A percentile compares a stretch with the other conserved stretches of the same genome.
These are phyloP conservation scores for Excoecaria agallocha DNA, from an alignment of 345 rosid species.

Conservation along the genomic window DNA sequence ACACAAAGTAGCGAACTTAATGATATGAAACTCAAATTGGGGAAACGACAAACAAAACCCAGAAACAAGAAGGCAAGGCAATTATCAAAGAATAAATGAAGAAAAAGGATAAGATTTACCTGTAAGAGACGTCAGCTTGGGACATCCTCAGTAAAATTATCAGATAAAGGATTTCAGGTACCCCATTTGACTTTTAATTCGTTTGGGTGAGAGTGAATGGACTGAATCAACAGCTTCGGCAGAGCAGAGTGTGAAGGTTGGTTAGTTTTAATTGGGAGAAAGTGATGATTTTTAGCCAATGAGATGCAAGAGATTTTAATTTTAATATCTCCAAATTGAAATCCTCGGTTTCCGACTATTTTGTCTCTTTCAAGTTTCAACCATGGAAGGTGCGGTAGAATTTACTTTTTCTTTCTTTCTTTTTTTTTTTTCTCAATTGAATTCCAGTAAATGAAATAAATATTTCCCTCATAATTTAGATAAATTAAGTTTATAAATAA, in stretches of 20 bases:
- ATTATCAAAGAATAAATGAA: background rate
- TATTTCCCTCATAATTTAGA: too few species aligned
- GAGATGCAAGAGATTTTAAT: background rate
- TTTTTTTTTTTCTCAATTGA: too few species aligned
- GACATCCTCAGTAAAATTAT: slow-evolving; percentile 36
- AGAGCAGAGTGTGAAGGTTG: background rate
- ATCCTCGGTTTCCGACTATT: too few species aligned
- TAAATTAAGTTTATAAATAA: too few species aligned
- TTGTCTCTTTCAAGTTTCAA: too few species aligned
- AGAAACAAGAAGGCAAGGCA: background rate
- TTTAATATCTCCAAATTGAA: too few species aligned
- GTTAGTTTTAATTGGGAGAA: background rate
- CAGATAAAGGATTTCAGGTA: slow-evolving; percentile 11
- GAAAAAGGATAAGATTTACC: slow-evolving; percentile 24
- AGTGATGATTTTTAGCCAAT: background rate
- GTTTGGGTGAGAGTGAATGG: background rate
- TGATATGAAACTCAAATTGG: background rate
- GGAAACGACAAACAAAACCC: background rate
- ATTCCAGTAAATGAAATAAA: too few species aligned
- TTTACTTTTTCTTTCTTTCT: too few species aligned
- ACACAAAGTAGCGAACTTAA: background rate
- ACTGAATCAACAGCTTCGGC: too few species aligned
- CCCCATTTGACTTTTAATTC: slow-evolving; percentile 24
- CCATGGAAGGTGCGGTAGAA: too few species aligned
- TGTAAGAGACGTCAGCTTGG: slow-evolving; percentile 51